Base-by-base conservation (phyloP, 495 filamentous ascomycete species). In the Durotheca rogersii region DNA sequence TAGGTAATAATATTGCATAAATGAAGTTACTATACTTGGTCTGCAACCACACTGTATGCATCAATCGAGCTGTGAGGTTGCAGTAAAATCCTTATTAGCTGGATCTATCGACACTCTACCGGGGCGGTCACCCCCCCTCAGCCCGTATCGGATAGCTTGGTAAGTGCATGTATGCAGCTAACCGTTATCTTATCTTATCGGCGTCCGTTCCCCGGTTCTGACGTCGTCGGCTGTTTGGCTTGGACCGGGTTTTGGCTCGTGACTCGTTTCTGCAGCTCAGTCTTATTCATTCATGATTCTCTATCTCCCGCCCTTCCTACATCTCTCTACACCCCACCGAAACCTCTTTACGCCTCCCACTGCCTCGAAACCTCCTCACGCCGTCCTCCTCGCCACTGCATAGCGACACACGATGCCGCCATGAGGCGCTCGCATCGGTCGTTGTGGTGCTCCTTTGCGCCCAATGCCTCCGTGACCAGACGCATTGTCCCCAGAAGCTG, bases 401-500 rank as follows among this genome's bases (percentile, higher is more conserved):
- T 44, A 44, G 45, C 36, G 21, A 18, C 62, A 51, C 62, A 67
- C 53, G 48, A 76, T 74, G 73, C 68, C 68, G 68, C 71, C 58
- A 76, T 76, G 73, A 73, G 65, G 53, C 51, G 43, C 46, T 53
- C 58, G 47, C 37, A 44, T 34, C 67, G 67, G 64, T 66, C 66
- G 57, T 62, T 67, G 64, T 61, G 68, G 70, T 60, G 67, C 56
- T 58, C 57, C 10, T 31, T 56, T 45, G 51, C 51, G 41, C 58
- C 53, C 49, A 69, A 58, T 58, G 63, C 62, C 63, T 57, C 49
- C n/a, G 51, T 53, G 41, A 19, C 44, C 27, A 55, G 31, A 30
- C 50, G 48, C 19, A 56, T 41, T 47, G 30, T 36, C 25, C 37
- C 49, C 7, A 47, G 45, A 42, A 34, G 34, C 35, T 46, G 40